phyloP scores from a whole-genome alignment of 805 yeast genomes.

The Danielozyma ontarioensis region DNA sequence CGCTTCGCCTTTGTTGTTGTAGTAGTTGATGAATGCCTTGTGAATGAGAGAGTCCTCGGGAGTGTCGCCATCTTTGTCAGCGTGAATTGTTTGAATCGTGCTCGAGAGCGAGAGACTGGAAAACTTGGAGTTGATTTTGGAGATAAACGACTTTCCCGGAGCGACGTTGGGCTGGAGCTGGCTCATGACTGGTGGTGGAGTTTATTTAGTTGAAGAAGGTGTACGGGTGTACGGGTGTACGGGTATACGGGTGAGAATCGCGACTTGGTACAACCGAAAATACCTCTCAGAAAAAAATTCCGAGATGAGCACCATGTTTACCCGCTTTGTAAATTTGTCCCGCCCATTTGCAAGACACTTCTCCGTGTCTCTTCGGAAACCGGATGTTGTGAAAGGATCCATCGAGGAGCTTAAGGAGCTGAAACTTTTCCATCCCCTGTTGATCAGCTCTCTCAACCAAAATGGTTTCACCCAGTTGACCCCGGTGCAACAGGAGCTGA shows the following conservation, averaged over 20 bases:
- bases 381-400: too few species aligned
- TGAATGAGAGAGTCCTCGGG: slow-evolving; percentile 39
- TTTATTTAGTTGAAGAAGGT: too few species aligned
- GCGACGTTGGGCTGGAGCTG: slow-evolving; percentile 17
- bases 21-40: slow-evolving; percentile 38
- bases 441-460: slow-evolving; percentile 28
- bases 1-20: slow-evolving; percentile 23
- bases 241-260: background rate
- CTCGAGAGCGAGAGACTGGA: slow-evolving; percentile 29
- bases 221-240: slow-evolving; percentile 2
- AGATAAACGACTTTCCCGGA: slow-evolving; percentile 23
- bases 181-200: slow-evolving; percentile 10
- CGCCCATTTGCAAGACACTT: background rate
- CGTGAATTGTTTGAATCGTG: slow-evolving; percentile 10
- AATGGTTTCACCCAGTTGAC: slow-evolving; percentile 54
- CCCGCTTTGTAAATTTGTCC: too few species aligned
- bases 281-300: too few species aligned
- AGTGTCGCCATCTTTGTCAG: slow-evolving; percentile 34
- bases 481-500: slow-evolving; percentile 62
- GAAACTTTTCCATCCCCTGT: slow-evolving; percentile 2
- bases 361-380: too few species aligned
- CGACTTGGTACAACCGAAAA: too few species aligned
- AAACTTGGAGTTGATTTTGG: slow-evolving; percentile 32
- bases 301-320: too few species aligned
- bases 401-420: slow-evolving; percentile 1